Evolutionary conservation across 106 monocot genomes (phyloP).

Genomic region (Vanilla planifolia): DNA sequence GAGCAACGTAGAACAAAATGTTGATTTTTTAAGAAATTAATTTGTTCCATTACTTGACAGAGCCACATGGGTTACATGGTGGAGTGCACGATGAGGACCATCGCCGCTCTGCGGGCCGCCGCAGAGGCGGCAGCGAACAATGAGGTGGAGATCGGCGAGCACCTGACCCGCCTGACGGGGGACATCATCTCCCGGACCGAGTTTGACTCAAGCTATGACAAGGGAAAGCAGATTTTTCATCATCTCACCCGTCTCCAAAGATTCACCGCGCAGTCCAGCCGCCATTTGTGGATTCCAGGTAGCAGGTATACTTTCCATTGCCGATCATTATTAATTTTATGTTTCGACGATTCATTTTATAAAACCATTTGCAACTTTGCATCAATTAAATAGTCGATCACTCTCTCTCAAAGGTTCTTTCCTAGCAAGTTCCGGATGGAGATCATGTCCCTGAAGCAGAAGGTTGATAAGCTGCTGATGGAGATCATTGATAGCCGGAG

Average conservation of each 20-base stretch:
- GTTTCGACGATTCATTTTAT: background rate
- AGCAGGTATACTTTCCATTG: constrained; percentile 31
- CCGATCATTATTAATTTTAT: background rate
- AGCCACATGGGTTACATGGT: constrained; percentile 67
- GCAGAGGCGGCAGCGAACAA: constrained; percentile 1
- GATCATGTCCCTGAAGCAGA: constrained; percentile 50
- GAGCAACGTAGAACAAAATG: too few species aligned
- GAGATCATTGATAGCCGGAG: constrained; percentile 64
- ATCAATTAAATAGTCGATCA: background rate
- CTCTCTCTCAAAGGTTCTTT: constrained; percentile 65
- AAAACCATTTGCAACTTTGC: too few species aligned
- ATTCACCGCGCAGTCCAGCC: constrained; percentile 72
- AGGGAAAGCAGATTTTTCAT: constrained; percentile 62
- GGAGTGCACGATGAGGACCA: constrained; percentile 70
- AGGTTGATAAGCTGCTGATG: constrained; percentile 62
- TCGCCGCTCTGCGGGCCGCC: constrained; percentile 30
- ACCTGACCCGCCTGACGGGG: constrained; percentile 62
- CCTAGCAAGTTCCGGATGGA: constrained; percentile 82
- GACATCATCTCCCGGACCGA: constrained; percentile 76
- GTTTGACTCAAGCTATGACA: constrained; percentile 84
- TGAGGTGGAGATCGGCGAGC: constrained; percentile 79
- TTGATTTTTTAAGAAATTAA: background rate
- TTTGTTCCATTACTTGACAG: constrained; percentile 14
- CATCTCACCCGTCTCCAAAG: constrained; percentile 54
- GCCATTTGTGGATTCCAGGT: constrained; percentile 85